A percentile compares a stretch with the other conserved stretches of the same genome.
Evolutionary conservation across 768 basidiomycete genomes (phyloP).

Genomic region (Mycena chlorophos): DNA sequence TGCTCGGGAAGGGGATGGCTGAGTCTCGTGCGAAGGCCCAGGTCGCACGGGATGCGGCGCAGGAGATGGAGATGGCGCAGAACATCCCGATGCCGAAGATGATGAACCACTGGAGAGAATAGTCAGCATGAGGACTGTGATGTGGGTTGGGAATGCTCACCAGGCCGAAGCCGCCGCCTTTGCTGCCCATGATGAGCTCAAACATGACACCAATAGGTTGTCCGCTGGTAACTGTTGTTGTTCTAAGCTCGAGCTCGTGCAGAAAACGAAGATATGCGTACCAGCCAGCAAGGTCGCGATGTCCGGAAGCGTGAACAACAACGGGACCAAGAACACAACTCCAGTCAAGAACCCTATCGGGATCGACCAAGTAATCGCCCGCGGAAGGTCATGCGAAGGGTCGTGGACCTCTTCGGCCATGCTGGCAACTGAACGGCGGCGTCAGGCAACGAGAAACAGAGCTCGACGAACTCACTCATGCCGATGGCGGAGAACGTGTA

Average conservation of each 20-base stretch:
- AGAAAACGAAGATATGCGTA: constrained; percentile 24
- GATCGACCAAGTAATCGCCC: constrained; percentile 53
- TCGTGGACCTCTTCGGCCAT: constrained; percentile 70
- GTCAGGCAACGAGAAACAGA: background rate
- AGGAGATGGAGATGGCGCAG: constrained; percentile 66
- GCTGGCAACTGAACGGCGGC: constrained; percentile 46
- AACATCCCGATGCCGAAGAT: constrained; percentile 58
- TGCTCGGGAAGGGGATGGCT: constrained; percentile 54
- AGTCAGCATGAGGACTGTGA: background rate
- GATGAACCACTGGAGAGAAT: constrained; percentile 40
- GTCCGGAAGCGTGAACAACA: constrained; percentile 65
- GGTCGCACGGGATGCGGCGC: constrained; percentile 66
- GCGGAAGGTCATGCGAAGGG: constrained; percentile 54
- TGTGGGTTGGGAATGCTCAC: constrained; percentile 30
- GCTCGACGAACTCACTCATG: constrained; percentile 46
- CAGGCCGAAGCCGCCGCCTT: constrained; percentile 62
- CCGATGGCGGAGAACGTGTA: constrained; percentile 62
- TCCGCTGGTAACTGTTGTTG: constrained; percentile 49
- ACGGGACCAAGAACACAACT: constrained; percentile 57
- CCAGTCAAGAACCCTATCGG: constrained; percentile 55
- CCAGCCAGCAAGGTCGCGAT: constrained; percentile 52
- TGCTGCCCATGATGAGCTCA: constrained; percentile 60
- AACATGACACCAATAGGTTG: constrained; percentile 68
- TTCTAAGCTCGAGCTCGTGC: constrained; percentile 7
- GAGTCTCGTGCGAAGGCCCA: constrained; percentile 73